Percentiles rank a stretch among this genome's conserved stretches.
phyloP scores from a whole-genome alignment of 1,139 yeast genomes.

The Kodamaea arcana region DNA sequence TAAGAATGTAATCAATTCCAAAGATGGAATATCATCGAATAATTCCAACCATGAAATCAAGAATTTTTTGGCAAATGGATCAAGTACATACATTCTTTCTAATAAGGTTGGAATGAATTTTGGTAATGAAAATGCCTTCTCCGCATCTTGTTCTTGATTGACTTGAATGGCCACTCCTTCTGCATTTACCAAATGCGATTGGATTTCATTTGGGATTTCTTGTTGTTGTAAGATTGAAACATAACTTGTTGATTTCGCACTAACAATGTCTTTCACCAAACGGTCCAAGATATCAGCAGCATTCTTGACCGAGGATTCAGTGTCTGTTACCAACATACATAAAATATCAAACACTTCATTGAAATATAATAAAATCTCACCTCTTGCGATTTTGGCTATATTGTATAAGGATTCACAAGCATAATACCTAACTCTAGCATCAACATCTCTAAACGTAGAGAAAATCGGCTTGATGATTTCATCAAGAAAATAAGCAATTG shows the following conservation, averaged over 20 bases:
- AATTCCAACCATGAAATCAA: constrained; percentile 90
- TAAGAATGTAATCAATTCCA: constrained; percentile 79
- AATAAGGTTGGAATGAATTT: constrained; percentile 85
- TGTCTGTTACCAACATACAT: constrained; percentile 86
- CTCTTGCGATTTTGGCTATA: constrained; percentile 94
- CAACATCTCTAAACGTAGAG: constrained; percentile 95
- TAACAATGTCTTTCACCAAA: constrained; percentile 87
- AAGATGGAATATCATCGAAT: constrained; percentile 86
- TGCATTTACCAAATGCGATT: constrained; percentile 45
- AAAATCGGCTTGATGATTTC: constrained; percentile 89
- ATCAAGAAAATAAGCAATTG: constrained; percentile 63
- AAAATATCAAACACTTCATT: constrained; percentile 93
- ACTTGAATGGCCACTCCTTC: constrained; percentile 58
- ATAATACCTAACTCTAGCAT: constrained; percentile 91
- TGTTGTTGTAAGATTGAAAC: constrained; percentile 71
- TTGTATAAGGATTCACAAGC: constrained; percentile 96
- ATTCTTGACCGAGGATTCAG: constrained; percentile 87
- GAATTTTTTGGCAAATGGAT: constrained; percentile 89
- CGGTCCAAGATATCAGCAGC: constrained; percentile 95
- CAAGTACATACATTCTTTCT: constrained; percentile 87
- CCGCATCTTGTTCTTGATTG: constrained; percentile 58
- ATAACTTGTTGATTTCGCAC: constrained; percentile 90
- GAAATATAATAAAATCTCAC: constrained; percentile 85
- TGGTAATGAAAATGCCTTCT: constrained; percentile 77
- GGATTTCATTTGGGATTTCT: constrained; percentile 39